Percentiles rank a stretch among this genome's conserved stretches.
Conservation (phyloP, 352 stramenopile species). For the Phytophthora pistaciae region DNA sequence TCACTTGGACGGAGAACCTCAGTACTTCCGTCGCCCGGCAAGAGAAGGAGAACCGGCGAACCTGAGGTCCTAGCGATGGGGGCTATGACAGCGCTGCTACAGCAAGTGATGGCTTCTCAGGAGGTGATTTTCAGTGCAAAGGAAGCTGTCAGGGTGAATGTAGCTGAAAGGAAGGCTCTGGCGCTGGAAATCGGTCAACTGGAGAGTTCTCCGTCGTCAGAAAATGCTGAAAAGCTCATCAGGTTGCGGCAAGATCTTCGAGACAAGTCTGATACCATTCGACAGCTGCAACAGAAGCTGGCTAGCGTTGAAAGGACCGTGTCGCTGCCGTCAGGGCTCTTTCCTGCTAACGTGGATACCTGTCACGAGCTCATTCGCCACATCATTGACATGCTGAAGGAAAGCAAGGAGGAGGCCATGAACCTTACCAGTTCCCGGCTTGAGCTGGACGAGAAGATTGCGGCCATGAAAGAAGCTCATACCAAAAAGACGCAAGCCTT, state of each 20-base stretch:
- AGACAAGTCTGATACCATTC: slow-evolving; percentile 67
- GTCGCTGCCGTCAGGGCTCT: slow-evolving; percentile 45
- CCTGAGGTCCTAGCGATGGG: slow-evolving; percentile 32
- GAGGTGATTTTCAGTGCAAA: slow-evolving; percentile 60
- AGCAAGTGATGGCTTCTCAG: slow-evolving; percentile 53
- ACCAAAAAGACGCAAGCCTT: slow-evolving; percentile 6
- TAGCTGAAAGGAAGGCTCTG: slow-evolving; percentile 63
- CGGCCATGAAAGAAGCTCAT: slow-evolving; percentile 34
- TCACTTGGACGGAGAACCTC: neutral
- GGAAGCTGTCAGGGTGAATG: slow-evolving; percentile 54
- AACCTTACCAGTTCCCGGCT: slow-evolving; percentile 29
- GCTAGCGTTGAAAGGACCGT: slow-evolving; percentile 60
- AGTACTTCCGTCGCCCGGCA: neutral
- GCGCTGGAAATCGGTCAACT: slow-evolving; percentile 49
- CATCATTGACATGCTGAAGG: slow-evolving; percentile 54
- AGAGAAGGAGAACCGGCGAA: neutral
- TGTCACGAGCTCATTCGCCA: slow-evolving; percentile 69
- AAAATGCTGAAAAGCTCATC: slow-evolving; percentile 34
- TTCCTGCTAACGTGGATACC: slow-evolving; percentile 42
- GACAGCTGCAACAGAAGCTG: slow-evolving; percentile 71
- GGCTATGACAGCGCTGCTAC: slow-evolving; percentile 39
- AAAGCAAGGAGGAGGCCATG: slow-evolving; percentile 43
- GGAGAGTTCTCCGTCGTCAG: slow-evolving; percentile 18
- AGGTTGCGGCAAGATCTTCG: slow-evolving; percentile 47
- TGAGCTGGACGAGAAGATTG: slow-evolving; percentile 18